phyloP scores from a whole-genome alignment of 805 yeast species.

The Saccharomycopsis olivae region DNA sequence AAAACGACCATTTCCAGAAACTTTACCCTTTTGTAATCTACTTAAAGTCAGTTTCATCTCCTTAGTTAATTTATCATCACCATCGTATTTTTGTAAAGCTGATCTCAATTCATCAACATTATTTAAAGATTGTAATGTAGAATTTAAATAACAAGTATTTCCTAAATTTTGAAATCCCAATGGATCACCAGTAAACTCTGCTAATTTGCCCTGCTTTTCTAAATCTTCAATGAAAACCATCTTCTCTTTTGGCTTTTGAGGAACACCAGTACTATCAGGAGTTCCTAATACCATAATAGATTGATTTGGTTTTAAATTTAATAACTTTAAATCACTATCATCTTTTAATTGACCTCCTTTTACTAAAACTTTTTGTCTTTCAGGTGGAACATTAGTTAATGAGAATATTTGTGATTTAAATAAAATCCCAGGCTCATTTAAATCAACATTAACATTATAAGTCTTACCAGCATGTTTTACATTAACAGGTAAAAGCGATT shows the following conservation, averaged over 20 bases:
- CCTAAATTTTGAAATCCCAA: slow-evolving; percentile 92
- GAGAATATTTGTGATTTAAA: slow-evolving; percentile 63
- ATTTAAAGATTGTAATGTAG: slow-evolving; percentile 82
- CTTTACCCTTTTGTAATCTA: slow-evolving; percentile 27
- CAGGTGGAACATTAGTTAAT: slow-evolving; percentile 73
- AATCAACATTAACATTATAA: slow-evolving; percentile 48
- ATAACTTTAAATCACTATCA: slow-evolving; percentile 39
- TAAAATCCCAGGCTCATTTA: slow-evolving; percentile 44
- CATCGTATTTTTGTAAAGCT: slow-evolving; percentile 46
- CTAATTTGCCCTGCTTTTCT: slow-evolving; percentile 20
- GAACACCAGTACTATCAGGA: slow-evolving; percentile 44
- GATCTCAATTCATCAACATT: slow-evolving; percentile 73
- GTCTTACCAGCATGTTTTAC: slow-evolving; percentile 64
- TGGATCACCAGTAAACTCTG: slow-evolving; percentile 42
- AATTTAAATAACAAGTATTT: slow-evolving; percentile 89
- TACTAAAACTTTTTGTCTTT: slow-evolving; percentile 80
- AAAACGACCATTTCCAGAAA: slow-evolving; percentile 26
- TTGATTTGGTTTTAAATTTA: slow-evolving; percentile 54
- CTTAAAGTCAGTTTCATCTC: slow-evolving; percentile 39
- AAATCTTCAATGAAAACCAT: slow-evolving; percentile 63
- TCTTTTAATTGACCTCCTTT: slow-evolving; percentile 84
- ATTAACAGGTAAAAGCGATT: slow-evolving; percentile 23
- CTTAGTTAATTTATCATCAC: slow-evolving; percentile 32
- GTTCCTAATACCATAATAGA: slow-evolving; percentile 87
- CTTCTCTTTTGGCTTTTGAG: slow-evolving; percentile 37